phyloP scores from a whole-genome alignment of 176 grass and related monocot species.

The Oryza glaberrima region DNA sequence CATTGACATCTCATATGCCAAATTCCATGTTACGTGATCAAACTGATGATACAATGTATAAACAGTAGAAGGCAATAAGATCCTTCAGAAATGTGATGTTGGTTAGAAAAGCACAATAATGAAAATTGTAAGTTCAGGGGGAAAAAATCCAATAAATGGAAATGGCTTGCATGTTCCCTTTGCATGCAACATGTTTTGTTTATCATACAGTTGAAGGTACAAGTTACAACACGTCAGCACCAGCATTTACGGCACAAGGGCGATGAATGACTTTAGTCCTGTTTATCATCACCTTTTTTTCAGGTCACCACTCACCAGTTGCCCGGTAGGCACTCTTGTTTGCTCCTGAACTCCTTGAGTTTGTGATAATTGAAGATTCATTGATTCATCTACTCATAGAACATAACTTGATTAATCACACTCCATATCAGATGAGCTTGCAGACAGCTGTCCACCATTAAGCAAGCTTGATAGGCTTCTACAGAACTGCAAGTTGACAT shows the following conservation, averaged over 20 bases:
- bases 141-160: background rate
- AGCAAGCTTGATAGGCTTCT: constrained; percentile 56
- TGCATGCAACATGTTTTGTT: background rate
- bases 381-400: background rate
- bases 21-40: background rate
- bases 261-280: constrained; percentile 1
- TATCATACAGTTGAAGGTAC: background rate
- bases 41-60: constrained; percentile 9
- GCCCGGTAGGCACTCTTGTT: background rate
- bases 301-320: background rate
- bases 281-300: background rate
- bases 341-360: background rate
- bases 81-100: background rate
- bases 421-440: constrained; percentile 35
- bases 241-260: background rate
- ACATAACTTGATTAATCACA: background rate
- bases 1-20: constrained; percentile 8
- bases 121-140: constrained; percentile 12
- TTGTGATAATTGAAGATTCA: background rate
- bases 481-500: constrained; percentile 57
- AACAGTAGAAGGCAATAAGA: background rate
- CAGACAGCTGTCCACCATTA: constrained; percentile 20
- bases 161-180: background rate
- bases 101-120: background rate
- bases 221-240: background rate